phyloP scores from a whole-genome alignment of 768 basidiomycete genomes.

The Amanita thiersii region DNA sequence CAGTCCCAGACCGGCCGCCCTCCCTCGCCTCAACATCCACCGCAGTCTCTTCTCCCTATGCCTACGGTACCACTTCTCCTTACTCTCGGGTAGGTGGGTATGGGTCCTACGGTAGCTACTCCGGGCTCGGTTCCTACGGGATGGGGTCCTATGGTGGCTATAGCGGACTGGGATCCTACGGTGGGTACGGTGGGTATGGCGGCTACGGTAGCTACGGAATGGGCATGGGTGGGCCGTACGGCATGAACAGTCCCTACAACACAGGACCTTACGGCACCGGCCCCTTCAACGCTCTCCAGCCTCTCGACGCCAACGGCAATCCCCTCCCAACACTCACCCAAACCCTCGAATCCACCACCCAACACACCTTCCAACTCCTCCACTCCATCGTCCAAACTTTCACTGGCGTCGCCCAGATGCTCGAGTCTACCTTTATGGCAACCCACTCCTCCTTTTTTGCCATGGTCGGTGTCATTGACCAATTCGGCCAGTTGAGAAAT shows the following conservation, averaged over 20 bases:
- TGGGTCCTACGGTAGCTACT: slow-evolving; percentile 22
- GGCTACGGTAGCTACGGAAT: slow-evolving; percentile 37
- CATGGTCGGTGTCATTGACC: slow-evolving; percentile 94
- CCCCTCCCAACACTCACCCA: slow-evolving; percentile 71
- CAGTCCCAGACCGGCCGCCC: slow-evolving; percentile 59
- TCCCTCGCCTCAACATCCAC: slow-evolving; percentile 32
- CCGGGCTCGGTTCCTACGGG: slow-evolving; percentile 16
- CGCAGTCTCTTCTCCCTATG: slow-evolving; percentile 23
- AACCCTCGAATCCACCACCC: slow-evolving; percentile 82
- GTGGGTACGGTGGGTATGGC: slow-evolving; percentile 30
- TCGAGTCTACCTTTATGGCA: slow-evolving; percentile 96
- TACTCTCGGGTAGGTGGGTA: slow-evolving; percentile 27
- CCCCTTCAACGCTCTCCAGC: slow-evolving; percentile 30
- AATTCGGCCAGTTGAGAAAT: slow-evolving; percentile 85
- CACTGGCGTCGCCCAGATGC: slow-evolving; percentile 91
- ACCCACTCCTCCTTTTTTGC: slow-evolving; percentile 94
- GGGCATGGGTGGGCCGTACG: slow-evolving; percentile 21
- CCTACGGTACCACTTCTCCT: slow-evolving; percentile 31
- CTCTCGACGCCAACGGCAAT: slow-evolving; percentile 40
- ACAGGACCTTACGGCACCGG: slow-evolving; percentile 9
- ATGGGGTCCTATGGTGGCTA: slow-evolving; percentile 22
- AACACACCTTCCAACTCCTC: slow-evolving; percentile 86
- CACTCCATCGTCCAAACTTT: slow-evolving; percentile 96
- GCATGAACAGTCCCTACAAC: slow-evolving; percentile 22
- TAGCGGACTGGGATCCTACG: slow-evolving; percentile 33